These are phyloP conservation scores for Fusarium coicis DNA, from an alignment of 2,329 filamentous ascomycete species.

Conservation along the genomic window DNA sequence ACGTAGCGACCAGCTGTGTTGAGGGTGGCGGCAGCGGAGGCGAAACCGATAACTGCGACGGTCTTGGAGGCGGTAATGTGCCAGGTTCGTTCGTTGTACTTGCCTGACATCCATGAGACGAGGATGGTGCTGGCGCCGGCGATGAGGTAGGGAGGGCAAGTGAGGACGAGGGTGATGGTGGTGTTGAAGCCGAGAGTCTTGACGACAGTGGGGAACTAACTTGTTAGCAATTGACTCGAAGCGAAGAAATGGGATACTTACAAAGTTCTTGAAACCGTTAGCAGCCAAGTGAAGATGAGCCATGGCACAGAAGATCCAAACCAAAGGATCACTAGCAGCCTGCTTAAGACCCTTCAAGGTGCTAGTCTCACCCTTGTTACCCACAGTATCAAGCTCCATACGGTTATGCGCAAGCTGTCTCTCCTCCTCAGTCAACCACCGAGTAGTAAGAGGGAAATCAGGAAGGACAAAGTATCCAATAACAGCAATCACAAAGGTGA, in stretches of 20 bases:
- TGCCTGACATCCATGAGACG: conserved; percentile 54
- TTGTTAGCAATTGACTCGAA: background rate
- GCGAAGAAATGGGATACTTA: background rate
- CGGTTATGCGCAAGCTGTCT: conserved; percentile 55
- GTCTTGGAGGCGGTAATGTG: conserved; percentile 58
- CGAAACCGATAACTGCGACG: conserved; percentile 49
- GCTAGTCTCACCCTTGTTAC: conserved; percentile 53
- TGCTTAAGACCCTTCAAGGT: conserved; percentile 56
- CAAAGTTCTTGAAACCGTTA: conserved; percentile 56
- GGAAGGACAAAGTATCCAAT: conserved; percentile 46
- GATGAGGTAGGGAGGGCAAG: conserved; percentile 57
- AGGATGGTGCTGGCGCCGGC: conserved; percentile 45
- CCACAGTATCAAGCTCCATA: conserved; percentile 59
- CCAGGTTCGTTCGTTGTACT: conserved; percentile 59
- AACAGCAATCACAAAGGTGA: conserved; percentile 45
- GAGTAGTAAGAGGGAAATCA: conserved; percentile 56
- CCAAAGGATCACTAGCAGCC: conserved; percentile 57
- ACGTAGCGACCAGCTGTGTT: conserved; percentile 40
- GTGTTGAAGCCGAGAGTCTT: conserved; percentile 45
- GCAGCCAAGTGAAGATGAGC: conserved; percentile 62
- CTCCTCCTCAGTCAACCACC: conserved; percentile 56
- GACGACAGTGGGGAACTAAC: conserved; percentile 42
- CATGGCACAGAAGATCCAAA: conserved; percentile 62
- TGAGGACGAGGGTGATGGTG: conserved; percentile 47
- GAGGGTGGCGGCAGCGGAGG: conserved; percentile 40